Evolutionary conservation across 2,329 filamentous ascomycete species (phyloP).

Genomic region (Ustulina deusta): DNA sequence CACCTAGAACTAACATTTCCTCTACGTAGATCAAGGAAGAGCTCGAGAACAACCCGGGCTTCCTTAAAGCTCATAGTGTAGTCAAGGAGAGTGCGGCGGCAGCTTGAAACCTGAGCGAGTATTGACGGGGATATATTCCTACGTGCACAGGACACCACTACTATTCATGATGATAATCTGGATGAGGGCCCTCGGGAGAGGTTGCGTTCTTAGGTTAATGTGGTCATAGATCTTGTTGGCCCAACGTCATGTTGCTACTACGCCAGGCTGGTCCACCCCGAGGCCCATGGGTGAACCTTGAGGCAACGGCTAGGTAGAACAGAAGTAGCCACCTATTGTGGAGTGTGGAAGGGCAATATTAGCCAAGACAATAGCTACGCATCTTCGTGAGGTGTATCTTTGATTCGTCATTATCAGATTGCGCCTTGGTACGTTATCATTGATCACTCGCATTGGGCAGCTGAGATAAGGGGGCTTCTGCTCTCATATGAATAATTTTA

Average conservation of each 20-base stretch:
- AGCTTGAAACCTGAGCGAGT: slow-evolving; percentile 27
- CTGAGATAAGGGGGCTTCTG: slow-evolving; percentile 5
- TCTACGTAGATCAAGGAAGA: slow-evolving; percentile 86
- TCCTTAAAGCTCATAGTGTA: slow-evolving; percentile 79
- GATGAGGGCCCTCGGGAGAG: neutral
- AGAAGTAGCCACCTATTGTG: neutral
- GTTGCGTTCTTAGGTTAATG: slow-evolving; percentile 4
- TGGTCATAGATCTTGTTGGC: neutral
- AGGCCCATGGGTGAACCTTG: neutral
- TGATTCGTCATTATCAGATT: slow-evolving; percentile 12
- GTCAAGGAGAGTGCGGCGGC: slow-evolving; percentile 56
- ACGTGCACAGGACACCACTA: neutral
- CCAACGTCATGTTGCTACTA: slow-evolving; percentile 8
- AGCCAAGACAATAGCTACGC: neutral
- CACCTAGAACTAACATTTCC: slow-evolving; percentile 3
- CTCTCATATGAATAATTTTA: neutral
- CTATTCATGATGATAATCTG: slow-evolving; percentile 1
- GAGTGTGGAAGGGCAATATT: neutral
- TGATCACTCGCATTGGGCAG: slow-evolving; percentile 3
- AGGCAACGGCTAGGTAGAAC: neutral
- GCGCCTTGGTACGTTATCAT: neutral
- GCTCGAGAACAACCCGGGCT: slow-evolving; percentile 83
- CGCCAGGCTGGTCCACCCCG: neutral
- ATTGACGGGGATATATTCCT: neutral
- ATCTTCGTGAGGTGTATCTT: slow-evolving; percentile 6